A percentile compares a stretch with the other conserved stretches of the same genome.
These are phyloP conservation scores for Parastagonospora nodorum DNA, from an alignment of 2,329 filamentous ascomycete genomes.

Conservation along the genomic window DNA sequence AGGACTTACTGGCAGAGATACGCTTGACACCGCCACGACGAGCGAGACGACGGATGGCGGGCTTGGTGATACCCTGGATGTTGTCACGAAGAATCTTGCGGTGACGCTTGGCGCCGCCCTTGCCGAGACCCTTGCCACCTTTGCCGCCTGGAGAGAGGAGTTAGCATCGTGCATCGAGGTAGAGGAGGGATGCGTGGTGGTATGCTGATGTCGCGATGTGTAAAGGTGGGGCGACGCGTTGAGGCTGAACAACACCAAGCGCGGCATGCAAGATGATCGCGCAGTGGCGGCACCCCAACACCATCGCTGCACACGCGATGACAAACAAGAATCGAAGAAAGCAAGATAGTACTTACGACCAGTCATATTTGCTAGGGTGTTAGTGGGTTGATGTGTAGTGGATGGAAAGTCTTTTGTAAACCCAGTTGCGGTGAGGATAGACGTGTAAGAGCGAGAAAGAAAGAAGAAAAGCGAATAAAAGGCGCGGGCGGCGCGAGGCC, in stretches of 20 bases:
- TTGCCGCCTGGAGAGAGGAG: conserved; percentile 53
- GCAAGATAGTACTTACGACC: conserved; percentile 47
- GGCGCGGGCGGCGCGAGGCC: conserved; percentile 16
- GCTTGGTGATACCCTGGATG: conserved; percentile 62
- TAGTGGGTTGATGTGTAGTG: conserved; percentile 21
- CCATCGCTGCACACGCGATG: conserved; percentile 12
- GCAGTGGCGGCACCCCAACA: conserved; percentile 14
- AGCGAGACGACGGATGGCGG: conserved; percentile 60
- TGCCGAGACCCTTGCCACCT: conserved; percentile 61
- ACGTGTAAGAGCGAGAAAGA: conserved; percentile 14
- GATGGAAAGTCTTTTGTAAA: conserved; percentile 13
- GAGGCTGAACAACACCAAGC: conserved; percentile 28
- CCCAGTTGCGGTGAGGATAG: conserved; percentile 8
- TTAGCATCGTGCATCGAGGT: conserved; percentile 36
- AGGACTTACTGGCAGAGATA: conserved; percentile 55
- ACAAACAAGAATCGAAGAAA: neutral
- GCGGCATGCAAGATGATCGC: conserved; percentile 17
- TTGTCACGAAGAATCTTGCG: conserved; percentile 62
- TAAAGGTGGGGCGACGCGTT: conserved; percentile 18
- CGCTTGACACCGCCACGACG: conserved; percentile 61
- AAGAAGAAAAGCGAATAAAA: conserved; percentile 23
- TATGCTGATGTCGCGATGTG: no score
- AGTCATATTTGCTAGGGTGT: conserved; percentile 48
- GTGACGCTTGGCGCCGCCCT: conserved; percentile 61
- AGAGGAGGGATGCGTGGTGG: neutral